phyloP scores from a whole-genome alignment of 768 basidiomycete genomes.

The Coprinopsis marcescibilis region DNA sequence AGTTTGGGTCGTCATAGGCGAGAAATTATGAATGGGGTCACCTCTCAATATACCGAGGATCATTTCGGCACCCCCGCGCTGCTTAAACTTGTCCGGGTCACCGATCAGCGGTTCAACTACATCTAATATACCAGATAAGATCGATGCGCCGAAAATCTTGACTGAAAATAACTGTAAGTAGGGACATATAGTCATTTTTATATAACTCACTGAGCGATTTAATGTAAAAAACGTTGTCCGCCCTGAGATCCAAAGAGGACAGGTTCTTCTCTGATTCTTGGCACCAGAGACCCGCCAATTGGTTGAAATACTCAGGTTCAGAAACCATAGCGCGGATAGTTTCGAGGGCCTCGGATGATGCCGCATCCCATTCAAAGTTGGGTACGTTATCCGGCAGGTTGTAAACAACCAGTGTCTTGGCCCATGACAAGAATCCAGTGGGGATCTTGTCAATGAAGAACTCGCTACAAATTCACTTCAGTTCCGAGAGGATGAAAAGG shows the following conservation, averaged over 20 bases:
- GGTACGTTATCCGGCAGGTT: slow-evolving; percentile 28
- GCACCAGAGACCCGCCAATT: slow-evolving; percentile 62
- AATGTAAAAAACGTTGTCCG: slow-evolving; percentile 38
- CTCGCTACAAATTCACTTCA: slow-evolving; percentile 22
- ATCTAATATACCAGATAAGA: slow-evolving; percentile 46
- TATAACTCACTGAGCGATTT: slow-evolving; percentile 32
- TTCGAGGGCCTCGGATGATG: slow-evolving; percentile 44
- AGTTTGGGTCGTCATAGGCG: neutral
- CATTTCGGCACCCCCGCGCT: slow-evolving; percentile 65
- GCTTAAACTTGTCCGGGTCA: slow-evolving; percentile 77
- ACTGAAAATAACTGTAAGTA: slow-evolving; percentile 31
- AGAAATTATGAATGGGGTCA: slow-evolving; percentile 21
- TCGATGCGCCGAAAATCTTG: slow-evolving; percentile 55
- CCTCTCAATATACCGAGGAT: slow-evolving; percentile 72
- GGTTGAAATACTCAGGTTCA: slow-evolving; percentile 53
- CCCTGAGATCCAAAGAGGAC: slow-evolving; percentile 49
- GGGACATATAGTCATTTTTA: neutral
- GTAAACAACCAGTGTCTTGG: slow-evolving; percentile 58
- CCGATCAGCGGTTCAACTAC: slow-evolving; percentile 56
- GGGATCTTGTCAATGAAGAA: slow-evolving; percentile 67
- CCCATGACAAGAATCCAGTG: slow-evolving; percentile 80
- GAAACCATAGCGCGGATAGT: slow-evolving; percentile 43
- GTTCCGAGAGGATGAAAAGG: neutral
- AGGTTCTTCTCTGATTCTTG: slow-evolving; percentile 70
- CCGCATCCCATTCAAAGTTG: slow-evolving; percentile 46